Evolutionary conservation across 208 protist genomes (phyloP), one percentile per base, ranked within the genome.

Genomic region (Leishmania martiniquensis): DNA sequence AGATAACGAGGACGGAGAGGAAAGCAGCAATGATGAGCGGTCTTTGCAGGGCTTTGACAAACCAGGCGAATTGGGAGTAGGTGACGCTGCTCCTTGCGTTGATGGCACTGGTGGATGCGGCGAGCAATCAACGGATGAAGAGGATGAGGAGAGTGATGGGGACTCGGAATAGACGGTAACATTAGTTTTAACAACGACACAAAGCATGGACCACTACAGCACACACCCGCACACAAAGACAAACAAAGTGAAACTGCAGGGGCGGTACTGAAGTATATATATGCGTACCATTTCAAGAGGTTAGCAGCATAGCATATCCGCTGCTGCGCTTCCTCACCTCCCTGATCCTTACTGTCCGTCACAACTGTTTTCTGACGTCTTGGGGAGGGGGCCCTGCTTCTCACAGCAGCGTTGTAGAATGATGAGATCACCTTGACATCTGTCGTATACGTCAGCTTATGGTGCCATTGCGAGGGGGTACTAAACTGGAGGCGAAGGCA

Each of bases 1-100:
- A 4, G 87, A 92, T 55, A 75, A 75, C 22, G 88, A 93, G 51
- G 83, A 87, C 66, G 87, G 82, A 49, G 84, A 66, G 49, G 84
- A 75, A 20, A 75, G 84, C 60, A 51, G 77, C 57, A 57, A 72
- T 54, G 75, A 59, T 1, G 71, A 44, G 52, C 47, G 4, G 9
- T 29, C 22, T 1, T 49, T 59, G 42, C 55, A 62, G 71, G 15
- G 25, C 52, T 59, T 12, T 34, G 72, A 54, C 7, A 17, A 13
- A 4, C 44, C 44, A 17, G 69, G 17, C 4, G 29, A 29, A 17
- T 47, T 42, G 49, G 69, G 20, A 60, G 68, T 49, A 42, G 22
- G 13, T 55, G 54, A 68, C 17, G 22, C 34, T 5, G 29, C 37
- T 34, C 29, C 12, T 25, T 67, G 85, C 60, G 45, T 34, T 71